Conservation (phyloP, 208 protist genomes). For the Acanthamoeba healyi region DNA sequence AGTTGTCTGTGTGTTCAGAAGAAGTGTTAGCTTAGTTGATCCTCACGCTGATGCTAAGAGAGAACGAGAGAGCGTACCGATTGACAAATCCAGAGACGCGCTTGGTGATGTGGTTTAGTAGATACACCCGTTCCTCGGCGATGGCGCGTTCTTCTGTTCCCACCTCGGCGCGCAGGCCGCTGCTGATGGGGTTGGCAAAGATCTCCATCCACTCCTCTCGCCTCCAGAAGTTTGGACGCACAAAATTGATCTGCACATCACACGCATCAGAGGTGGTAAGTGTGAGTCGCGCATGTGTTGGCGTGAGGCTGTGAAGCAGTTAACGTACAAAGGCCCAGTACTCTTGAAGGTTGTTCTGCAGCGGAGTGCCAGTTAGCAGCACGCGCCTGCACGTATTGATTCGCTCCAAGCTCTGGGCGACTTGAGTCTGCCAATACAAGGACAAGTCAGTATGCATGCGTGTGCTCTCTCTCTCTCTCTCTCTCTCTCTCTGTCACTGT, state of each 20-base stretch:
- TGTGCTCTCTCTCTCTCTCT: no score
- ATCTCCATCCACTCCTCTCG: neutral
- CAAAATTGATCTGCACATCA: conserved; percentile 37
- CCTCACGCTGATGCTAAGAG: no score
- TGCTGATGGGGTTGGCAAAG: neutral
- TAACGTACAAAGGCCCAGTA: conserved; percentile 35
- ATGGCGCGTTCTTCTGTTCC: neutral
- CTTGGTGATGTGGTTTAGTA: conserved; percentile 22
- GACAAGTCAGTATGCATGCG: no score
- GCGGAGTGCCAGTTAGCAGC: conserved; percentile 29
- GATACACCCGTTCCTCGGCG: neutral
- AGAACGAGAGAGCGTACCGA: neutral
- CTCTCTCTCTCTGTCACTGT: no score
- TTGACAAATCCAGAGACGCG: neutral
- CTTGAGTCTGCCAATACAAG: neutral
- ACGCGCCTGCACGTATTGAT: conserved; percentile 43
- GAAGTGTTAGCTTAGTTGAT: no score
- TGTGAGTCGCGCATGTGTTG: neutral
- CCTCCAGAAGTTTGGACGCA: conserved; percentile 27
- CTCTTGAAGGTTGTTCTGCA: conserved; percentile 33
- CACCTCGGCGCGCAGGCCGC: neutral
- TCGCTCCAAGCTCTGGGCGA: neutral
- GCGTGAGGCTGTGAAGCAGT: neutral
- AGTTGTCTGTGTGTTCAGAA: conserved; percentile 7
- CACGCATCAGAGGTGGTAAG: neutral